phyloP scores from a whole-genome alignment of 2,329 filamentous ascomycete species.

The Fusarium keratoplasticum region DNA sequence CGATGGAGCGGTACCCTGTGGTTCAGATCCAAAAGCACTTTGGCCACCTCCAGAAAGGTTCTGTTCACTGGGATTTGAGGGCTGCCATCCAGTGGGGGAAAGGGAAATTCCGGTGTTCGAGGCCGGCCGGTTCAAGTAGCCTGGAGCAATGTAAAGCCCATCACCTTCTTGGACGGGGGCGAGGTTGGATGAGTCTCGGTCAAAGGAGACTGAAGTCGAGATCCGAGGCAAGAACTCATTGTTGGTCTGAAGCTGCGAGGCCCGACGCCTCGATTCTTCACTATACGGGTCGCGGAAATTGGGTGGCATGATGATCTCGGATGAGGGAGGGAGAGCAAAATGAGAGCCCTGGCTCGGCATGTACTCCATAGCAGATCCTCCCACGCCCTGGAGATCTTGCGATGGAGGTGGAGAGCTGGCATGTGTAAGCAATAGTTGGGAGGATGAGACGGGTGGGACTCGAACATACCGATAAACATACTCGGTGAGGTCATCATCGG shows the following conservation, averaged over 20 bases:
- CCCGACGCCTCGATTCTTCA: constrained; percentile 7
- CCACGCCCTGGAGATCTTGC: constrained; percentile 44
- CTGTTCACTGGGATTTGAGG: constrained; percentile 3
- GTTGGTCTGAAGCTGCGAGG: constrained; percentile 14
- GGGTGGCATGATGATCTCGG: not conserved
- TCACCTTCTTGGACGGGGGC: constrained; percentile 32
- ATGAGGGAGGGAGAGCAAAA: constrained; percentile 26
- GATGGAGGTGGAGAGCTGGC: constrained; percentile 18
- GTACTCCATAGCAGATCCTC: constrained; percentile 42
- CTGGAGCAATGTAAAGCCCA: constrained; percentile 28
- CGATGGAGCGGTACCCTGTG: not conserved
- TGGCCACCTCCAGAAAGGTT: constrained; percentile 15
- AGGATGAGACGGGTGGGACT: not conserved
- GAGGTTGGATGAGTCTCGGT: constrained; percentile 26
- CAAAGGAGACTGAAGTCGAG: constrained; percentile 18
- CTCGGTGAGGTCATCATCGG: constrained; percentile 53
- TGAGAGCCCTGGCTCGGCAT: constrained; percentile 29
- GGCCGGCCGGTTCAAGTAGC: constrained; percentile 16
- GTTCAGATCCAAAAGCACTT: constrained; percentile 12
- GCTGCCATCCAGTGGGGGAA: not conserved
- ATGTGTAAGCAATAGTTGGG: constrained; percentile 3
- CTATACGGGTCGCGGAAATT: constrained; percentile 9
- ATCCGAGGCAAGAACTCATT: constrained; percentile 16
- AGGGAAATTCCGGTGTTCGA: not conserved
- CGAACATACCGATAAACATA: constrained; percentile 46